Evolutionary conservation across 352 stramenopile genomes (phyloP).

Genomic region (Pilasporangium apinafurcum): DNA sequence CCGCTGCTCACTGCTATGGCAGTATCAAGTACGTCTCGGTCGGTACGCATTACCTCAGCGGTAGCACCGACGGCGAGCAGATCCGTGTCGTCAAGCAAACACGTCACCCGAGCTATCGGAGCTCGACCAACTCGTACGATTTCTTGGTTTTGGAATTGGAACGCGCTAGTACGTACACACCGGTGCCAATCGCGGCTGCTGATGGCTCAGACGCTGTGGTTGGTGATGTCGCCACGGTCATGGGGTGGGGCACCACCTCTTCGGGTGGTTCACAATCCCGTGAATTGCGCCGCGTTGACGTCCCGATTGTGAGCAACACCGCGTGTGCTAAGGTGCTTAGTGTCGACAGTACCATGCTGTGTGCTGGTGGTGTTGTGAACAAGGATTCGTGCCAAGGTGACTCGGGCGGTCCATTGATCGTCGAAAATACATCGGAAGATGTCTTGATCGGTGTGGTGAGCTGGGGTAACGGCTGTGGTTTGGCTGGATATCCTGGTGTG

Average conservation of each 20-base stretch:
- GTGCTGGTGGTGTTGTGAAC: constrained; percentile 27
- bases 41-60: constrained; percentile 45
- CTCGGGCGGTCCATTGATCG: constrained; percentile 42
- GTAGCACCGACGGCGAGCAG: constrained; percentile 30
- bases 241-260: constrained; percentile 10
- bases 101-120: constrained; percentile 38
- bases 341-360: constrained; percentile 47
- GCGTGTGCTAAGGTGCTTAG: constrained; percentile 18
- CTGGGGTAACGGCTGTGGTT: constrained; percentile 52
- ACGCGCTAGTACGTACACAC: constrained; percentile 20
- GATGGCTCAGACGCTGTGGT: constrained; percentile 14
- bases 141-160: constrained; percentile 53
- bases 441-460: constrained; percentile 50
- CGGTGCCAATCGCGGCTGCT: constrained; percentile 20
- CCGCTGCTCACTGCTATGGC: constrained; percentile 47
- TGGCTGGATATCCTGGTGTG: constrained; percentile 38
- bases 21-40: constrained; percentile 40
- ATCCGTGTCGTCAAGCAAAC: constrained; percentile 42
- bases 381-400: constrained; percentile 53
- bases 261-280: constrained; percentile 10
- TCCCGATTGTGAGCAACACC: constrained; percentile 29
- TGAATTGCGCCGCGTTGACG: constrained; percentile 28
- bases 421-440: constrained; percentile 23
- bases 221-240: constrained; percentile 26
- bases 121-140: constrained; percentile 36